phyloP scores from a whole-genome alignment of 2,329 filamentous ascomycete genomes.

The Dothistroma pini region DNA sequence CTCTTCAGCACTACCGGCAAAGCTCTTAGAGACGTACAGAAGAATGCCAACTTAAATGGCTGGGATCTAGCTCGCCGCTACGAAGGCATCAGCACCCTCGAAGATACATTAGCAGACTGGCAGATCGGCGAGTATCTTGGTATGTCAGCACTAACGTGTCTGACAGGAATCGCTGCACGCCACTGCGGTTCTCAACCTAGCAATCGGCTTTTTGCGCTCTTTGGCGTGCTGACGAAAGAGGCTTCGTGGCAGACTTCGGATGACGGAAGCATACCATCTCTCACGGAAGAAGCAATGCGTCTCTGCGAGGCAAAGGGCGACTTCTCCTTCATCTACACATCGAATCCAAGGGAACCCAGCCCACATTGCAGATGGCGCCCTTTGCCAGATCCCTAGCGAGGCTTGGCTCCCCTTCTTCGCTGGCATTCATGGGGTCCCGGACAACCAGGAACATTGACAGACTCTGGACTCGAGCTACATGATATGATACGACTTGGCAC shows the following conservation, averaged over 20 bases:
- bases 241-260: background rate
- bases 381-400: background rate
- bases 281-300: background rate
- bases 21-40: background rate
- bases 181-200: background rate
- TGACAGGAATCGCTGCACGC: background rate
- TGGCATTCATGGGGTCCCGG: background rate
- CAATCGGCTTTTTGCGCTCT: background rate
- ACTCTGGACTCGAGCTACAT: background rate
- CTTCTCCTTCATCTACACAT: constrained; percentile 1
- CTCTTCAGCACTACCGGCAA: background rate
- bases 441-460: background rate
- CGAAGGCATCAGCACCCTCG: background rate
- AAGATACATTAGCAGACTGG: background rate
- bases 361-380: background rate
- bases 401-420: background rate
- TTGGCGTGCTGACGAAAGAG: background rate
- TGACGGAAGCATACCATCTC: background rate
- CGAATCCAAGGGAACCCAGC: background rate
- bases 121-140: background rate
- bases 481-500: background rate
- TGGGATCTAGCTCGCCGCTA: background rate
- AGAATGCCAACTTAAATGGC: background rate
- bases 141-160: background rate
- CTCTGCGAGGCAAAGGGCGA: background rate